Conservation (phyloP, 2,329 filamentous ascomycete genomes). For the Aspergillus costaricaensis region DNA sequence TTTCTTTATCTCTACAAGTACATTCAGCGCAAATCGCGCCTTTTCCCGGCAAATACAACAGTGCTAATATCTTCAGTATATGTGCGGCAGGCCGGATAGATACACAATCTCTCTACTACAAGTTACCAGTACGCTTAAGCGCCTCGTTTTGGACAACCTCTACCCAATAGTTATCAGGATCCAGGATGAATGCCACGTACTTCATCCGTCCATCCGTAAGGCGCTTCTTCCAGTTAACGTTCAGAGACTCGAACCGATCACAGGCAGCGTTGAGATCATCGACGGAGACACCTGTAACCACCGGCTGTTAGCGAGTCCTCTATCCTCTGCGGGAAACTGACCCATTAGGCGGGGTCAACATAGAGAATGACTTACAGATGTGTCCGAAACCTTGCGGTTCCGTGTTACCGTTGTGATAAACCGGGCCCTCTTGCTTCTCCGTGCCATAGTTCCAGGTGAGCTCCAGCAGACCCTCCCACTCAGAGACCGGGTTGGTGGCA, state of each 20-base stretch:
- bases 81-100: not conserved
- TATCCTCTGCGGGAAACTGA: not conserved
- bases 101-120: slow-evolving; percentile 27
- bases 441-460: slow-evolving; percentile 78
- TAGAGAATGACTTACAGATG: slow-evolving; percentile 64
- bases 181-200: slow-evolving; percentile 87
- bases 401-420: slow-evolving; percentile 93
- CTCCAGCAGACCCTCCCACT: slow-evolving; percentile 82
- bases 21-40: not conserved
- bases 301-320: not conserved
- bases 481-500: slow-evolving; percentile 60
- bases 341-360: not conserved
- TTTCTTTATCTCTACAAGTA: not conserved
- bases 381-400: slow-evolving; percentile 94
- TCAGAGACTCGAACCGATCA: slow-evolving; percentile 76
- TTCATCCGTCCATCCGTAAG: slow-evolving; percentile 90
- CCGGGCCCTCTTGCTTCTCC: slow-evolving; percentile 75
- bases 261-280: slow-evolving; percentile 90
- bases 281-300: slow-evolving; percentile 66
- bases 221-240: slow-evolving; percentile 91
- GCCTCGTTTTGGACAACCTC: slow-evolving; percentile 71
- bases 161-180: slow-evolving; percentile 83
- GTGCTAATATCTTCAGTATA: not conserved
- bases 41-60: not conserved
- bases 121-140: slow-evolving; percentile 46